Evolutionary conservation across 495 filamentous ascomycete genomes (phyloP).

Genomic region (Entonaema liquescens): DNA sequence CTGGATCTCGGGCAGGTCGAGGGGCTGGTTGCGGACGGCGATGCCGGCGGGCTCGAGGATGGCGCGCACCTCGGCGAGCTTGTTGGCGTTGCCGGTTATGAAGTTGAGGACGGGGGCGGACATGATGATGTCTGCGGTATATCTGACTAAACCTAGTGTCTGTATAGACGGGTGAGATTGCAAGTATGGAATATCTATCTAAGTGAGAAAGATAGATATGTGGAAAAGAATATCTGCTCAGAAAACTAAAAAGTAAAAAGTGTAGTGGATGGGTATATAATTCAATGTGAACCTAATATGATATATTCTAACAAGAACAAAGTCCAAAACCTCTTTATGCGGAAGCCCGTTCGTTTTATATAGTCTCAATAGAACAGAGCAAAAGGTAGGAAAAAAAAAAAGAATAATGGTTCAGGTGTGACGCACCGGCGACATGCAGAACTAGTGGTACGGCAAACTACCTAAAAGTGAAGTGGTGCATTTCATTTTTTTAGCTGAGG

Average conservation of each 20-base stretch:
- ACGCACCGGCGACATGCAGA: slow-evolving; percentile 35
- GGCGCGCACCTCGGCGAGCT: slow-evolving; percentile 84
- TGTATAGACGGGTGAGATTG: too few species aligned
- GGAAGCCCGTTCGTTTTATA: not conserved
- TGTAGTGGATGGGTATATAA: too few species aligned
- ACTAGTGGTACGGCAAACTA: not conserved
- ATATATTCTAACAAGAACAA: too few species aligned
- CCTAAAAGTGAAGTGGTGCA: too few species aligned
- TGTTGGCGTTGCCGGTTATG: slow-evolving; percentile 96
- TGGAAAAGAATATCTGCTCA: too few species aligned
- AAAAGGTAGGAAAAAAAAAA: not conserved
- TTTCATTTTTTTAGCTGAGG: slow-evolving; percentile 15
- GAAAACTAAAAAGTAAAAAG: too few species aligned
- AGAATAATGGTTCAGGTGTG: slow-evolving; percentile 30
- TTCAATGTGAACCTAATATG: too few species aligned
- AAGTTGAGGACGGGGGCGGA: slow-evolving; percentile 71
- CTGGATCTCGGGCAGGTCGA: slow-evolving; percentile 91
- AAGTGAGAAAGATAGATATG: too few species aligned
- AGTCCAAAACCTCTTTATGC: not conserved
- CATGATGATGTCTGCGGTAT: slow-evolving; percentile 1
- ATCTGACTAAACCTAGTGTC: too few species aligned
- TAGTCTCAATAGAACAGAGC: too few species aligned
- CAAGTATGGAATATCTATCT: too few species aligned
- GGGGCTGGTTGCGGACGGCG: slow-evolving; percentile 71
- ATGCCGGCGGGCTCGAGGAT: slow-evolving; percentile 78